phyloP scores from a whole-genome alignment of 345 rosid species.

The Dipteronia dyeriana region DNA sequence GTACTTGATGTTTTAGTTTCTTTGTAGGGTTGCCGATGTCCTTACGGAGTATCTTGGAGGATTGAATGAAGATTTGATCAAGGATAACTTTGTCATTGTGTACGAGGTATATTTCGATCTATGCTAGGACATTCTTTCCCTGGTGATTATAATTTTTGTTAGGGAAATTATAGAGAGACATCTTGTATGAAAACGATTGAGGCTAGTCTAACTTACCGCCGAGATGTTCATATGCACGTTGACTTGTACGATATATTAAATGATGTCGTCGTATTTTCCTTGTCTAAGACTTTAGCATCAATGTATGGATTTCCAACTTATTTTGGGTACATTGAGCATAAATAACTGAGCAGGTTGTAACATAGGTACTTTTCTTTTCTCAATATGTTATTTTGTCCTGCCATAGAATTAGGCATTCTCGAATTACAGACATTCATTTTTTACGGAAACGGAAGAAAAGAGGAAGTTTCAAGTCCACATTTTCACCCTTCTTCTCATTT shows the following conservation, averaged over 20 bases:
- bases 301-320: not conserved
- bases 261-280: not conserved
- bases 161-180: not conserved
- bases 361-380: not conserved
- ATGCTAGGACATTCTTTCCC: not conserved
- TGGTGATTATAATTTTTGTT: not conserved
- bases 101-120: conserved; percentile 74
- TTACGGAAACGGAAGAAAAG: not conserved
- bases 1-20: conserved; percentile 57
- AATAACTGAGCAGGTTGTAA: not conserved
- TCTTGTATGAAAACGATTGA: not conserved
- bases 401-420: not conserved
- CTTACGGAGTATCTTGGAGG: conserved; percentile 91
- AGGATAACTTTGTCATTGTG: conserved; percentile 94
- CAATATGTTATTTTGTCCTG: not conserved
- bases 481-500: not conserved
- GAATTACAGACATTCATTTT: not conserved
- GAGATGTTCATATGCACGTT: not conserved
- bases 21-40: conserved; percentile 89
- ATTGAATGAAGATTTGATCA: conserved; percentile 84
- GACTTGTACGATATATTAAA: not conserved
- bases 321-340: not conserved
- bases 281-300: not conserved
- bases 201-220: not conserved
- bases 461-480: not conserved